Evolutionary conservation across 805 yeast genomes (phyloP).

Genomic region (Torulaspora quercuum): DNA sequence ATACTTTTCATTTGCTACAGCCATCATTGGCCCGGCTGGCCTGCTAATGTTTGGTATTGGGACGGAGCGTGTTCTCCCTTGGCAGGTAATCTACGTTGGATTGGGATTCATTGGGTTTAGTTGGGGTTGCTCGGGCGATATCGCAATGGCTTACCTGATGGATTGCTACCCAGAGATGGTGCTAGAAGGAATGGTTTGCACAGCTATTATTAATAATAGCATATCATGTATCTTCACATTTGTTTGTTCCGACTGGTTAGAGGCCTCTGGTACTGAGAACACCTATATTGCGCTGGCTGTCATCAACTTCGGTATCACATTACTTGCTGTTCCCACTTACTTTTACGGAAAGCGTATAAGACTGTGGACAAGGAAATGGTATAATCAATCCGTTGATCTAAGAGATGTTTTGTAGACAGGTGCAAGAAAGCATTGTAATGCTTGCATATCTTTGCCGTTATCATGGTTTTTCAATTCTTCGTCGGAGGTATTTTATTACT

Average conservation of each 20-base stretch:
- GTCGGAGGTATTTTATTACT: no score
- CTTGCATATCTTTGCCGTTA: no score
- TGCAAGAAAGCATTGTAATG: no score
- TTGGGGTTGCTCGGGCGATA: conserved; percentile 69
- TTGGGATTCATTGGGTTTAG: conserved; percentile 65
- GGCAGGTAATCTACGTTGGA: conserved; percentile 57
- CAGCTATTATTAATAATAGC: conserved; percentile 58
- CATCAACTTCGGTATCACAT: conserved; percentile 56
- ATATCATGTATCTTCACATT: conserved; percentile 66
- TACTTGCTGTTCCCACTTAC: conserved; percentile 54
- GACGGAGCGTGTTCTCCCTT: conserved; percentile 51
- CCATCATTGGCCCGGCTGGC: conserved; percentile 59
- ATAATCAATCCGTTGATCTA: conserved; percentile 50
- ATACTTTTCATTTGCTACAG: conserved; percentile 54
- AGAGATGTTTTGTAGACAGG: conserved; percentile 45
- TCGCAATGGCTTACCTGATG: conserved; percentile 64
- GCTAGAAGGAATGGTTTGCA: conserved; percentile 69
- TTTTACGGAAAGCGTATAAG: conserved; percentile 59
- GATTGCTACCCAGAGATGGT: conserved; percentile 67
- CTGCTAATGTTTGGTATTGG: conserved; percentile 63
- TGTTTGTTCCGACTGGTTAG: conserved; percentile 59
- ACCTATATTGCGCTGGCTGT: conserved; percentile 61
- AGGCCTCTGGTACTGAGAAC: conserved; percentile 52
- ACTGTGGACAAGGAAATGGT: conserved; percentile 54
- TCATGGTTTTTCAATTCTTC: no score